These are phyloP conservation scores for Thraustochytrium aureum DNA, from an alignment of 352 stramenopile species.

Conservation along the genomic window DNA sequence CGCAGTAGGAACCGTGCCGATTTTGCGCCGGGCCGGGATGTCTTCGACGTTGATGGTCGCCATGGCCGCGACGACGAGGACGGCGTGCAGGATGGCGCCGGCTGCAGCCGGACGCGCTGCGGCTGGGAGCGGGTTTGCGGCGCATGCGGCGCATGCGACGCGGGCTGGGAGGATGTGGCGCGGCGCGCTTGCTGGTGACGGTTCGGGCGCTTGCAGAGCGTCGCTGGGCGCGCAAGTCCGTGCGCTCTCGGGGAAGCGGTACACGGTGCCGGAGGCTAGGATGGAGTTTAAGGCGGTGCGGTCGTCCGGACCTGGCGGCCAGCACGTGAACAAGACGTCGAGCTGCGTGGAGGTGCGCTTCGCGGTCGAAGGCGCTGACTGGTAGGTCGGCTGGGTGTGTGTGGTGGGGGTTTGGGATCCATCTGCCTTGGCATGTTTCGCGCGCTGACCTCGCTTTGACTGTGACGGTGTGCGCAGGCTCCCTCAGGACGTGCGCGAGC, in stretches of 20 bases:
- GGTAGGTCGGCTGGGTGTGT: neutral
- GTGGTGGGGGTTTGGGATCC: too few species aligned
- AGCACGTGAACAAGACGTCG: constrained; percentile 55
- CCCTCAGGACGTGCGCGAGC: constrained; percentile 47
- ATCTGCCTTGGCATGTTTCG: too few species aligned
- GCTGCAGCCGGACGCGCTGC: too few species aligned
- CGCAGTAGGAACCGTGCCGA: too few species aligned
- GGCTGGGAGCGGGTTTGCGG: too few species aligned
- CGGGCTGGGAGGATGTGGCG: neutral
- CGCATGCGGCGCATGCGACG: neutral
- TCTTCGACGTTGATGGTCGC: too few species aligned
- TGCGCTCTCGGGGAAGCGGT: constrained; percentile 7
- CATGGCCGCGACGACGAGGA: too few species aligned
- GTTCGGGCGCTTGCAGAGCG: neutral
- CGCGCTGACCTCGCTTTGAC: too few species aligned
- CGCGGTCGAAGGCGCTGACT: constrained; percentile 24
- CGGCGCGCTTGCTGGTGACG: neutral
- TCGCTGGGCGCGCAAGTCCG: neutral
- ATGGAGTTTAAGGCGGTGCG: constrained; percentile 49
- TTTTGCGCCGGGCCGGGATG: too few species aligned
- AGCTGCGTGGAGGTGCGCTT: constrained; percentile 42
- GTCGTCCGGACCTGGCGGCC: constrained; percentile 49
- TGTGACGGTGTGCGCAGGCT: constrained; percentile 7
- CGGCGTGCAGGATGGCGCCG: too few species aligned
- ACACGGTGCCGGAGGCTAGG: constrained; percentile 18